Evolutionary conservation across 495 filamentous ascomycete species (phyloP).

Genomic region (Penicillium daleae): DNA sequence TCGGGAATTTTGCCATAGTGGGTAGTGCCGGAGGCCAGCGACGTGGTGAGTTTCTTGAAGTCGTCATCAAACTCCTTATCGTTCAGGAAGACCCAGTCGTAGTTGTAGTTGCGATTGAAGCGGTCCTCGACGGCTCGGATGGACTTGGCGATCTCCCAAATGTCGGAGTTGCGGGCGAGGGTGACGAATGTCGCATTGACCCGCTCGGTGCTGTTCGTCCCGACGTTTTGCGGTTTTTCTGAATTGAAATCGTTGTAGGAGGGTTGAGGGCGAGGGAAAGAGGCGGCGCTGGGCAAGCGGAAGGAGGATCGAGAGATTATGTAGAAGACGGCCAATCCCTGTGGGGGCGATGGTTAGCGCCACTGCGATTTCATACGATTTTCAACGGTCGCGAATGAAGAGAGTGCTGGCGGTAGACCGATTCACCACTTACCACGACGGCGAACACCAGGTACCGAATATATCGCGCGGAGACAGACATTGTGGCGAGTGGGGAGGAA

Average conservation of each 20-base stretch:
- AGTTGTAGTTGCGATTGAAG: constrained; percentile 94
- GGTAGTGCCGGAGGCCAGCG: constrained; percentile 87
- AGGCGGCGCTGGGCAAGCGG: constrained; percentile 40
- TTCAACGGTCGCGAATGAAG: neutral
- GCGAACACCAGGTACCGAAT: constrained; percentile 89
- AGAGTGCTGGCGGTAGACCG: neutral
- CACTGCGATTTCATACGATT: neutral
- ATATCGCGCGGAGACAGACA: constrained; percentile 71
- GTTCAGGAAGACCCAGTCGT: constrained; percentile 99
- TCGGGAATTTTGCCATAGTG: constrained; percentile 83
- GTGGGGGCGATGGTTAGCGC: constrained; percentile 1
- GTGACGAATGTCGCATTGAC: constrained; percentile 98
- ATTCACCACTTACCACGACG: constrained; percentile 67
- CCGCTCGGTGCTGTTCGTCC: constrained; percentile 61
- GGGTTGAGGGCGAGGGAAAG: constrained; percentile 26
- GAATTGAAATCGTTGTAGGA: constrained; percentile 36
- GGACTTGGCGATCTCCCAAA: constrained; percentile 95
- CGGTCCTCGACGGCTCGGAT: constrained; percentile 96
- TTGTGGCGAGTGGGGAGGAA: constrained; percentile 39
- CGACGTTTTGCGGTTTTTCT: constrained; percentile 39
- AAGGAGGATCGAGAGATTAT: constrained; percentile 76
- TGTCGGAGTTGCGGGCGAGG: constrained; percentile 85
- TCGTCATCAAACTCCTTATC: constrained; percentile 88
- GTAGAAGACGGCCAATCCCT: constrained; percentile 77
- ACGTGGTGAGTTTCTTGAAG: constrained; percentile 89